Percentiles rank a stretch among this genome's conserved stretches.
Conservation (phyloP, 768 basidiomycete genomes). For the Suillus subaureus region DNA sequence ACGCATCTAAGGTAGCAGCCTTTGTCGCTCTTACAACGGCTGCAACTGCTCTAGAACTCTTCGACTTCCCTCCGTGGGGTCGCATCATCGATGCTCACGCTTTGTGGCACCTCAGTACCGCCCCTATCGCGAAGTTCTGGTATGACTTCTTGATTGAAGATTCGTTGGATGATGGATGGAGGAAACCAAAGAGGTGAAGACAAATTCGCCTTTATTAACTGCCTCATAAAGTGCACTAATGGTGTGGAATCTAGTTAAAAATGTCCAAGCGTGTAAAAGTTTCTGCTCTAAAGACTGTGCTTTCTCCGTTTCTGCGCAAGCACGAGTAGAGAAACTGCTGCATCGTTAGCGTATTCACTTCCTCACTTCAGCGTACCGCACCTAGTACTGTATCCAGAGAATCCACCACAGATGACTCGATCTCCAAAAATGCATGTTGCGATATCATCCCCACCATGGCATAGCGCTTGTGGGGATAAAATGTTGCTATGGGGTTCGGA, state of each 20-base stretch:
- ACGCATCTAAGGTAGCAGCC: constrained; percentile 53
- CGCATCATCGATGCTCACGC: constrained; percentile 87
- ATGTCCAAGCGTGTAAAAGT: neutral
- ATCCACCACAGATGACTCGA: constrained; percentile 33
- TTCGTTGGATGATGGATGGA: constrained; percentile 71
- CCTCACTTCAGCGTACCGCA: constrained; percentile 18
- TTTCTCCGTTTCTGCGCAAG: constrained; percentile 30
- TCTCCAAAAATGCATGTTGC: constrained; percentile 38
- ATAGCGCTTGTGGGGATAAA: constrained; percentile 36
- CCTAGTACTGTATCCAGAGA: constrained; percentile 40
- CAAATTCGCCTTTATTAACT: constrained; percentile 4
- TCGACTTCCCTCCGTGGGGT: constrained; percentile 86
- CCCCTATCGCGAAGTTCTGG: constrained; percentile 77
- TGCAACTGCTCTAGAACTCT: constrained; percentile 80
- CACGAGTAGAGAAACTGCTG: constrained; percentile 35
- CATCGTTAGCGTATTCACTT: constrained; percentile 7
- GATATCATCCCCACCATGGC: constrained; percentile 37
- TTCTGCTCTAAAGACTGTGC: constrained; percentile 12
- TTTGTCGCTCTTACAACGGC: constrained; percentile 72
- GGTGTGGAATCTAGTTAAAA: constrained; percentile 19
- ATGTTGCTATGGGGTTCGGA: constrained; percentile 35
- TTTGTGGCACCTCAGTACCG: constrained; percentile 90
- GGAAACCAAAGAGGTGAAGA: constrained; percentile 38
- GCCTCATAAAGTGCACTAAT: constrained; percentile 13
- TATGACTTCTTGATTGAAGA: constrained; percentile 84